Evolutionary conservation across 177 flowering plant species (phyloP), one percentile per base, ranked within the genome.

Genomic region (Telopea speciosissima): DNA sequence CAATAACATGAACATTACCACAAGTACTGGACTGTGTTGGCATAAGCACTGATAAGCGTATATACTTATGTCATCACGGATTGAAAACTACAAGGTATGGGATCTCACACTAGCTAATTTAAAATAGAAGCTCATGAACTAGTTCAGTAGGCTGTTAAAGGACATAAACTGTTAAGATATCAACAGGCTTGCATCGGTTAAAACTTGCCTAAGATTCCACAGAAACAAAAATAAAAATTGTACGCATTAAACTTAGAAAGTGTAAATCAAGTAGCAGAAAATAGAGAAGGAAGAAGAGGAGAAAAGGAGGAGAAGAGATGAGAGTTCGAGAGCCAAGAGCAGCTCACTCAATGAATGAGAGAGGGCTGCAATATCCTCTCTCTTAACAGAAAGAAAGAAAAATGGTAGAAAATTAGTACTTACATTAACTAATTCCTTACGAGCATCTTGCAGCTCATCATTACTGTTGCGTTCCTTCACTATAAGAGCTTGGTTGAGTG

Each of bases 401-500:
- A n/a, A n/a, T n/a, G n/a, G n/a, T n/a, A n/a, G n/a, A n/a, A n/a
- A n/a, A n/a, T n/a, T n/a, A 69, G 22, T 5, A 68, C 83, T 77
- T 67, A 88, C 92, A 75, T 68, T 69, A 19, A 85, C 73, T 56
- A 88, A 72, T 71, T 84, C 89, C 70, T 85, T 88, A 6, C 90
- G 87, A 65, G 86, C 92, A 42, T 83, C 92, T 67, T 82, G 87
- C 71, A 88, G 81, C 75, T 88, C 92, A 77, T 84, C 85, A 76
- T 87, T 88, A 75, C 81, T 84, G 74, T 68, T 80, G 1, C 85
- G 81, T 73, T 88, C 87, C 77, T 76, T 83, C 22, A 85, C 72
- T 54, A 82, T 76, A 10, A 88, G 81, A 68, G 85, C 63, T 68
- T 84, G 85, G 66, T 81, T 82, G 65, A 83, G 24, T 13, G 73